A percentile compares a stretch with the other conserved stretches of the same genome.
These are phyloP conservation scores for Colletotrichum camelliae DNA, from an alignment of 2,329 filamentous ascomycete species.

Conservation along the genomic window DNA sequence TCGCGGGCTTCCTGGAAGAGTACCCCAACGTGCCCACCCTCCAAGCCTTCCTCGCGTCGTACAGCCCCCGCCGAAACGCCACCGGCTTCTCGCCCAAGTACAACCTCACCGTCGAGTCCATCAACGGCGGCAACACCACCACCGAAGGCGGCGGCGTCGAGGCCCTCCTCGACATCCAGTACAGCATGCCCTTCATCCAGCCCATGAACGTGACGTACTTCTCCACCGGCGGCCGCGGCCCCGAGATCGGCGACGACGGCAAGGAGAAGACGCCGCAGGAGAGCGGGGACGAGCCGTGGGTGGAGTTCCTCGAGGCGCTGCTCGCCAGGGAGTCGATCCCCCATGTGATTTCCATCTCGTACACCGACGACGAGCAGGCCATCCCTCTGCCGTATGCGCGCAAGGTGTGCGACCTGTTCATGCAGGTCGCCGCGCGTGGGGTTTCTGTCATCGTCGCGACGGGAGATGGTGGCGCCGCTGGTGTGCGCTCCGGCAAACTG, in stretches of 20 bases:
- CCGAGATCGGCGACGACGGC: not conserved
- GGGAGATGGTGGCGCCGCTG: conserved; percentile 32
- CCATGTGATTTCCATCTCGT: conserved; percentile 39
- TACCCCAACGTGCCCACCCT: not conserved
- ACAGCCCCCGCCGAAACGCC: conserved; percentile 16
- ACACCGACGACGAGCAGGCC: conserved; percentile 38
- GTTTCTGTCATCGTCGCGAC: conserved; percentile 31
- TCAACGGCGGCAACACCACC: not conserved
- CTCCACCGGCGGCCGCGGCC: conserved; percentile 7
- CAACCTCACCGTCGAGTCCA: not conserved
- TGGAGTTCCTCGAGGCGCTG: conserved; percentile 31
- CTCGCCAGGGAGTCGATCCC: conserved; percentile 31
- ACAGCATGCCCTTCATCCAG: conserved; percentile 6
- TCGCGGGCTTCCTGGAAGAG: conserved; percentile 3
- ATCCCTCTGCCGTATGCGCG: conserved; percentile 33
- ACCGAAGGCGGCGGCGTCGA: not conserved
- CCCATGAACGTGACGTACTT: not conserved
- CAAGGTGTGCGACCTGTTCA: conserved; percentile 35
- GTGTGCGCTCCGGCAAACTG: conserved; percentile 35
- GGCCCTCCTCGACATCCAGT: not conserved
- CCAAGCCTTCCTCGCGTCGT: not conserved
- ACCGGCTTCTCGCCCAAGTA: conserved; percentile 7
- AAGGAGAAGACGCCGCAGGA: not conserved
- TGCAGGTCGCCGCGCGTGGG: conserved; percentile 35
- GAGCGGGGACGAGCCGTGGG: conserved; percentile 34